phyloP scores from a whole-genome alignment of 139 green algal genomes.

The Volvox africanus region DNA sequence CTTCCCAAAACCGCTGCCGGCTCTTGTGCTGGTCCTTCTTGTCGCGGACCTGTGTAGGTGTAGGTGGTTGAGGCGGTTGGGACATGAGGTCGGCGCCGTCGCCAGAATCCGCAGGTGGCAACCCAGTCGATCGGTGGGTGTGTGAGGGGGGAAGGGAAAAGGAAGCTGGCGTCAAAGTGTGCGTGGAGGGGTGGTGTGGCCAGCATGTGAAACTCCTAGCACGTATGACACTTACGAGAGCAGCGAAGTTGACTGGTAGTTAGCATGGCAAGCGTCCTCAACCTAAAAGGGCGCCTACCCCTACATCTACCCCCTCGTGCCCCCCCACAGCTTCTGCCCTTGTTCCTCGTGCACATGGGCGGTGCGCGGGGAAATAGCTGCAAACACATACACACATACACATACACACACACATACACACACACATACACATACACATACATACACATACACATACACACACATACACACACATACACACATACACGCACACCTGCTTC shows the following conservation, averaged over 20 bases:
- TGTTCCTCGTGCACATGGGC: no score
- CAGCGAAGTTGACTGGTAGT: no score
- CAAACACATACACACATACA: neutral
- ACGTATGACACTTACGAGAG: no score
- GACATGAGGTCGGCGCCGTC: no score
- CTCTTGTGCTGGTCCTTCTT: slow-evolving; percentile 95
- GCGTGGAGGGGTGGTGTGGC: no score
- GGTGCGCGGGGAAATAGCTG: neutral
- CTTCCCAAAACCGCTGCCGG: slow-evolving; percentile 95
- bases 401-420: neutral
- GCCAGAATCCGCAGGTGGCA: no score
- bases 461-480: neutral
- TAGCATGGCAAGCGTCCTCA: no score
- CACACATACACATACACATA: neutral
- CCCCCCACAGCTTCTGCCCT: no score
- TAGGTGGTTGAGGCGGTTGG: neutral
- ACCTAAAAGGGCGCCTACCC: no score
- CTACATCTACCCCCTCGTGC: no score
- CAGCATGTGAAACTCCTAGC: no score
- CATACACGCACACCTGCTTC: slow-evolving; percentile 52
- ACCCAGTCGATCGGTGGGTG: no score
- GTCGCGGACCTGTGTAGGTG: slow-evolving; percentile 71
- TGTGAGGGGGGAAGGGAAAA: neutral
- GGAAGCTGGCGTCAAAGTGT: neutral
- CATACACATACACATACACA: neutral